Conservation (phyloP, 768 basidiomycete species). For the Phaeotremella skinneri region DNA sequence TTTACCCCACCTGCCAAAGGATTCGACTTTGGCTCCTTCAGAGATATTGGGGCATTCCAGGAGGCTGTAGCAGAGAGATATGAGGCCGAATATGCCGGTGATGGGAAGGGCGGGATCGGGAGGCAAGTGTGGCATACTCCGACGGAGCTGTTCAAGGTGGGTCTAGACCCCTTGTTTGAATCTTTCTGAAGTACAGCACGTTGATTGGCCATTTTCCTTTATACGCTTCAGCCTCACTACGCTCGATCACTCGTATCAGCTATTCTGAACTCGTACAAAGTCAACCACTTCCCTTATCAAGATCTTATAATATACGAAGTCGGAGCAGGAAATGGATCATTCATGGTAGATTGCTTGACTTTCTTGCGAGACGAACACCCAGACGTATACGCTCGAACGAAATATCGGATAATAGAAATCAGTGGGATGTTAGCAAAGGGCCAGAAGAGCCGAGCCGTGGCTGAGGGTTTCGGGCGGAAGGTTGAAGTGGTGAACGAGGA, state of each 20-base stretch:
- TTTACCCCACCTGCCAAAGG: slow-evolving; percentile 59
- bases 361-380: slow-evolving; percentile 68
- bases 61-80: slow-evolving; percentile 76
- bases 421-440: slow-evolving; percentile 70
- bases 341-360: slow-evolving; percentile 83
- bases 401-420: slow-evolving; percentile 94
- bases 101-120: slow-evolving; percentile 49
- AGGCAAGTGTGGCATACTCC: slow-evolving; percentile 98
- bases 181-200: background rate
- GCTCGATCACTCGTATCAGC: slow-evolving; percentile 86
- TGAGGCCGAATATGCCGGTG: slow-evolving; percentile 50
- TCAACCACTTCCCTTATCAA: slow-evolving; percentile 93
- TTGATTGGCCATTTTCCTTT: slow-evolving; percentile 2
- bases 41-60: slow-evolving; percentile 73
- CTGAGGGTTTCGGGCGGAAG: slow-evolving; percentile 34
- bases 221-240: slow-evolving; percentile 74
- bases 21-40: slow-evolving; percentile 69
- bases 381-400: slow-evolving; percentile 90
- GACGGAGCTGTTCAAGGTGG: slow-evolving; percentile 92
- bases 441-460: slow-evolving; percentile 56
- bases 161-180: slow-evolving; percentile 22
- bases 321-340: slow-evolving; percentile 94
- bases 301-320: slow-evolving; percentile 96
- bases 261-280: slow-evolving; percentile 84
- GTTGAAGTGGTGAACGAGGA: slow-evolving; percentile 60